Percentiles rank a stretch among this genome's conserved stretches.
phyloP scores from a whole-genome alignment of 2,329 filamentous ascomycete species.

The Aspergillus fumigatus region DNA sequence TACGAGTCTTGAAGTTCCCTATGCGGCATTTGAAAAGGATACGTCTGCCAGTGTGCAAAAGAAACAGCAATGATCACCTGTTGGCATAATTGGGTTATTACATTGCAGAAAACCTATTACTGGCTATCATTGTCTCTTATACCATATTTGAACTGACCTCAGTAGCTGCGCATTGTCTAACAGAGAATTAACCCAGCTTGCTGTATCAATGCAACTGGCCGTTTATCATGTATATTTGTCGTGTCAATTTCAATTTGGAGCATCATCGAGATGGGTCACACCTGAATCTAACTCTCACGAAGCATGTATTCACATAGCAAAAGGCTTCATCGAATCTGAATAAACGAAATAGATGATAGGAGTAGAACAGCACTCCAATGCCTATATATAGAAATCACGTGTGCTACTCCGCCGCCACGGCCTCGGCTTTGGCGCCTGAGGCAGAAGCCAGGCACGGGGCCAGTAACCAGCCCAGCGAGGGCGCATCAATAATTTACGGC shows the following conservation, averaged over 20 bases:
- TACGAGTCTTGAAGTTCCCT: conserved; percentile 78
- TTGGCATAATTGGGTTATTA: conserved; percentile 2
- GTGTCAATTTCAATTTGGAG: not conserved
- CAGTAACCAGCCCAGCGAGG: not conserved
- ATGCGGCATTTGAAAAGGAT: conserved; percentile 94
- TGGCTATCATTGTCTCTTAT: not conserved
- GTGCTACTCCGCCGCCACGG: not conserved
- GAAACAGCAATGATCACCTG: conserved; percentile 57
- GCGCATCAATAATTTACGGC: not conserved
- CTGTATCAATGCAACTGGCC: not conserved
- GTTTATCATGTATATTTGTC: not conserved
- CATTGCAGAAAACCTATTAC: conserved; percentile 1
- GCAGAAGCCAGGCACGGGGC: conserved; percentile 1
- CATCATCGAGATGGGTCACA: not conserved
- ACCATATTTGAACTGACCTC: not conserved
- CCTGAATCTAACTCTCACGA: not conserved
- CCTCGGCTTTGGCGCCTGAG: conserved; percentile 2
- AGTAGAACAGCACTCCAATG: not conserved
- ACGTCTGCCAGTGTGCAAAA: conserved; percentile 85
- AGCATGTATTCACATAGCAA: not conserved
- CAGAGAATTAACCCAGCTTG: not conserved
- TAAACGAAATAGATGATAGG: not conserved
- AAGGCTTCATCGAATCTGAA: not conserved
- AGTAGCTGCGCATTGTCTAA: not conserved
- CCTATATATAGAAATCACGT: conserved; percentile 4